Conservation (phyloP, 352 stramenopile species). For the Blastocystis sp. region DNA sequence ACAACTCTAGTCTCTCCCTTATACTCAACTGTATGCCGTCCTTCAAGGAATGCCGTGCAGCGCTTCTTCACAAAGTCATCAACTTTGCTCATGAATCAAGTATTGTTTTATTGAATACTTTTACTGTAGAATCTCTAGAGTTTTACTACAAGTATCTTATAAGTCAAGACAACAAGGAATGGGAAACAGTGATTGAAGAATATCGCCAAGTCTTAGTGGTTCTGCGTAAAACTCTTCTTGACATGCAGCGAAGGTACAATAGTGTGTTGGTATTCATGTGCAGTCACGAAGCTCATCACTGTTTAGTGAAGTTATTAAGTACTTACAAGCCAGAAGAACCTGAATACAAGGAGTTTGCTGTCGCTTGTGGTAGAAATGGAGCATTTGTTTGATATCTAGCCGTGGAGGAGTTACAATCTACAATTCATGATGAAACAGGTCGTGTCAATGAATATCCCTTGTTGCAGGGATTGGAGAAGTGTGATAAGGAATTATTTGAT, state of each 20-base stretch:
- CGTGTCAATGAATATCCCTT: background rate
- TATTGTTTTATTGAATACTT: background rate
- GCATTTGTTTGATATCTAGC: background rate
- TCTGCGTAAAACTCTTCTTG: background rate
- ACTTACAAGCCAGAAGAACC: background rate
- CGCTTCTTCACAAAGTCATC: slow-evolving; percentile 46
- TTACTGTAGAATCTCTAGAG: slow-evolving; percentile 32
- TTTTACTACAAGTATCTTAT: slow-evolving; percentile 54
- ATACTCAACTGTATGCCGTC: slow-evolving; percentile 61
- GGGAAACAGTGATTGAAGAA: slow-evolving; percentile 19
- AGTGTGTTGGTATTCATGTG: background rate
- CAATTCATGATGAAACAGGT: background rate
- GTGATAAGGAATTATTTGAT: background rate
- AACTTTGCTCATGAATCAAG: slow-evolving; percentile 56
- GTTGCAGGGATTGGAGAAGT: slow-evolving; percentile 1
- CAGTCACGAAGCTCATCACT: slow-evolving; percentile 28
- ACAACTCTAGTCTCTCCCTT: slow-evolving; percentile 34
- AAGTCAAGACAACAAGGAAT: slow-evolving; percentile 42
- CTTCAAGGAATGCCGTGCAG: slow-evolving; percentile 38
- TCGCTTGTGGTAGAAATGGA: background rate
- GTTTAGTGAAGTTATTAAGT: slow-evolving; percentile 53
- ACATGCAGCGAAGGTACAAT: background rate
- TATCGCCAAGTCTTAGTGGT: slow-evolving; percentile 21
- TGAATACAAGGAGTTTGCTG: slow-evolving; percentile 35
- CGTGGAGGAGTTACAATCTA: background rate